A percentile compares a stretch with the other conserved stretches of the same genome.
phyloP scores from a whole-genome alignment of 169 alveolate species.

The Cryptosporidium meleagridis region DNA sequence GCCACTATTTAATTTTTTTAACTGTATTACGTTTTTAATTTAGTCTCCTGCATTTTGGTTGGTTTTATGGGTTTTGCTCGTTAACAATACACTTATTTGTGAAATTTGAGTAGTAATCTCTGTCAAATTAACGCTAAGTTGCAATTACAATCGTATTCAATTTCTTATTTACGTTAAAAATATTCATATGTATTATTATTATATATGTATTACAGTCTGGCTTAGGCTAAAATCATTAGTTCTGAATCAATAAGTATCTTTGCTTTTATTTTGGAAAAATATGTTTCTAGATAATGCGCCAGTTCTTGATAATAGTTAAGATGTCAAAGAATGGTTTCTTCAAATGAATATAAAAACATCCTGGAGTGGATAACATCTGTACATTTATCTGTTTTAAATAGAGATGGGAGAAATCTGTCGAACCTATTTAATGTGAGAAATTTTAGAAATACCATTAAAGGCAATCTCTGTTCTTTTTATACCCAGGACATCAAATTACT shows the following conservation, averaged over 20 bases:
- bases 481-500: slow-evolving; percentile 43
- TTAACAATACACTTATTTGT: too few relatives aligned
- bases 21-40: neutral
- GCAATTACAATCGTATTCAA: too few relatives aligned
- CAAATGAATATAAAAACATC: slow-evolving; percentile 7
- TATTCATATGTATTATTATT: too few relatives aligned
- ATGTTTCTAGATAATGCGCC: neutral
- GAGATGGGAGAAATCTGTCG: slow-evolving; percentile 46
- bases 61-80: too few relatives aligned
- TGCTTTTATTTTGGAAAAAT: neutral
- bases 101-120: too few relatives aligned
- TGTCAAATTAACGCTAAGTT: too few relatives aligned
- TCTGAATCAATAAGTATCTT: neutral
- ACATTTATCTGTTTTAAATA: slow-evolving; percentile 4
- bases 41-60: too few relatives aligned
- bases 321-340: slow-evolving; percentile 38
- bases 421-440: slow-evolving; percentile 18
- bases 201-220: too few relatives aligned
- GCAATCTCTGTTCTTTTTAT: slow-evolving; percentile 13
- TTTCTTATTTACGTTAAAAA: too few relatives aligned
- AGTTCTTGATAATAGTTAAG: neutral
- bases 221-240: neutral
- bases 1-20: neutral
- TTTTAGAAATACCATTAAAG: neutral
- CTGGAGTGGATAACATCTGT: slow-evolving; percentile 40